Base-by-base conservation (phyloP, 331 rosid species). In the Acacia concinna region DNA sequence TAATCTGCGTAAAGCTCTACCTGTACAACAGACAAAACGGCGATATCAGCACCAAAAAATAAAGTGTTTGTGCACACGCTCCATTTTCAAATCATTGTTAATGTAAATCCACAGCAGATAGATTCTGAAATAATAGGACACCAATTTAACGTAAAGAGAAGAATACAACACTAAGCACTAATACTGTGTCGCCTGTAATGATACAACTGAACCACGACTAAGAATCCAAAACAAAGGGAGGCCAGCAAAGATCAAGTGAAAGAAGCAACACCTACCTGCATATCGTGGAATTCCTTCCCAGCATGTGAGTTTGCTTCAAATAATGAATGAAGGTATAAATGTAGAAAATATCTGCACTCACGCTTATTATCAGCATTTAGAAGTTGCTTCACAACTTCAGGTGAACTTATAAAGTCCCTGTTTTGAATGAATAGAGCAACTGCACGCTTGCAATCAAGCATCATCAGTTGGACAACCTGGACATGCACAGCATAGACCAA, bases 1-100 rank as follows among this genome's bases (percentile, higher is more conserved):
- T 90, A 91, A 23, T 96, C 98, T 17, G 97, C 98, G 80, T 91
- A 96, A 81, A 96, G 99, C 84, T 93, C 99, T 79, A 96, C 97
- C 99, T 96, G 82, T 51, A 81, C 76, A 78, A 59, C 30, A 75
- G 80, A 79, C 75, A 65, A 79, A 78, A 81, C 60, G 44, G 43
- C 49, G 28, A 40, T 5, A 41, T 66, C 6, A 25, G 41, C 52
- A 71, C 72, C 71, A 54, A 70, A 80, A 51, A 72, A 66, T 44
- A 60, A 67, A 59, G 37, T 64, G 37, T 35, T 67, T 6, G 51
- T 32, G 62, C 64, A 67, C 66, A 40, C 32, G 49, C 63, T 59
- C 14, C 56, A 63, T 41, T 56, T 38, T 32, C 25, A 30, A 32
- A 70, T 47, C 43, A 56, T 21, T n/a, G 44, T 51, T 79, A 41